Base-by-base conservation (phyloP, 208 protist genomes). In the Novymonas esmeraldas region DNA sequence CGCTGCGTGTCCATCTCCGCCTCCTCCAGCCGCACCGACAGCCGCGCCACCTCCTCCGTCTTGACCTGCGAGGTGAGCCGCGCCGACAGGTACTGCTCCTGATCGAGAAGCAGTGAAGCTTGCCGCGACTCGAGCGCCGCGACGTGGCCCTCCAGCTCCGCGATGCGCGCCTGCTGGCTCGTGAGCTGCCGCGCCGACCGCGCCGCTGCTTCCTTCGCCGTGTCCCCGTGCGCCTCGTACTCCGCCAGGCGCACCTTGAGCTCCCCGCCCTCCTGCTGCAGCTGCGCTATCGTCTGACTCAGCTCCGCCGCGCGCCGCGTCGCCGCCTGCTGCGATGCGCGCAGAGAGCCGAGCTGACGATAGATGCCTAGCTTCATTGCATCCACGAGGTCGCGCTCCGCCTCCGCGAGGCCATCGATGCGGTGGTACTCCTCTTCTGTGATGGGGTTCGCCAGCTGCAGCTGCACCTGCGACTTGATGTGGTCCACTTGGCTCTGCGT, bases 401-500 rank as follows among this genome's bases (percentile, higher is more conserved):
- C 24, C 62, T 96, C 87, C 2, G 87, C 73, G 5, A 92, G 58
- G 1, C 68, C 73, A 26, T 94, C 83, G 52, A 96, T 84, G 14
- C 59, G 65, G n/a, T 71, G 60, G 70, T 93, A 93, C 77, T 94
- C 78, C 14, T 85, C 75, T 55, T 96, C 85, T 0, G 85, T 81
- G 26, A 96, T 78, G 4, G 90, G 90, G 41, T 91, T 83, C 16
- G 73, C 58, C 7, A 96, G 79, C 59, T 96, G 79, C 39, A 80
- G 66, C 11, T 85, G 82, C 5, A 96, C 64, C 24, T 93, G 81
- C 4, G 78, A 42, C 61, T 96, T 96, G 50, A 96, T 84, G 41
- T 76, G 78, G 42, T 92, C 85, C 3, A 96, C 86, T 55, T 96
- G 90, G n/a, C 64, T 79, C 73, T 96, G 90, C n/a, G 87, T 93